Evolutionary conservation across 257 asterid species (phyloP), one percentile per base, ranked within the genome.

Genomic region (Penstemon barbatus): DNA sequence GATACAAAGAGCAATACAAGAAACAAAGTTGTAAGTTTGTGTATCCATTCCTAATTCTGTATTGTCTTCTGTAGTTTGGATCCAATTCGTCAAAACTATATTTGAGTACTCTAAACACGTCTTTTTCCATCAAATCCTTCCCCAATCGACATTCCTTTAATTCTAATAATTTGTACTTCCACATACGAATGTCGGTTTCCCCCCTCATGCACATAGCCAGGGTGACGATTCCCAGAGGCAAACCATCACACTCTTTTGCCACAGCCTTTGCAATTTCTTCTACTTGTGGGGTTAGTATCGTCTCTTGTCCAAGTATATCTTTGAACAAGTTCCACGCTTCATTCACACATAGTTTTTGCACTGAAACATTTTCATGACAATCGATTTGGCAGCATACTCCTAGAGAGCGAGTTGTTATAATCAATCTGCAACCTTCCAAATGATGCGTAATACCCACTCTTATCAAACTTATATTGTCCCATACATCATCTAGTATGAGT

Each of bases 261-360:
- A 25, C 33, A 25, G 33, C 2, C 33, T 25, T 25, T 2, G 33
- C 33, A 25, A 61, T 42, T 36, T 36, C 56, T 62, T 62, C 68
- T 52, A 61, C 75, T 61, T 61, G 46, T 12, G 8, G 69, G 5
- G 50, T 46, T 38, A 70, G 11, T 1, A 18, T 13, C 12, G 25
- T 7, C 56, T 70, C 69, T 50, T 42, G 45, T 62, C 69, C 62
- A 1, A 61, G 57, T 12, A 6, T 52, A 4, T 71, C 69, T 62
- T 25, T 36, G 52, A 71, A 71, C 56, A 71, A 62, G 19, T 66
- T 52, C 75, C 70, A 62, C 5, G 57, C 57, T 11, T 71, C 70
- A 9, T 42, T 63, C 7, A 3, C 63, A 9, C 25, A 63, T 33
- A 71, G 42, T 9, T 15, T 59, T 2, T 61, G 13, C 49, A 61